Conservation (phyloP, 2,329 filamentous ascomycete genomes). For the Ophiosphaerella korrae region DNA sequence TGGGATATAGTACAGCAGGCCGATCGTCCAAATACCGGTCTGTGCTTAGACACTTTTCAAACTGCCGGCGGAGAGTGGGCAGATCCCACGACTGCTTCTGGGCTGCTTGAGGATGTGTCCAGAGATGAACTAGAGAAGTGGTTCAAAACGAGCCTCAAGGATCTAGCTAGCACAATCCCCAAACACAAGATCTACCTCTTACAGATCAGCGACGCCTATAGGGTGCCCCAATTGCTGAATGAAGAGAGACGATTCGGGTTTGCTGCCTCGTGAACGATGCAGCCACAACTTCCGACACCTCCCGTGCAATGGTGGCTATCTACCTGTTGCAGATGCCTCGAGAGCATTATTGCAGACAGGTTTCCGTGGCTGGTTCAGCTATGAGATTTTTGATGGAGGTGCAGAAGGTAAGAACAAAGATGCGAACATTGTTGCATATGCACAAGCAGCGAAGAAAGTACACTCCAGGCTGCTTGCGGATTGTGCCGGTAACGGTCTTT, state of each 20-base stretch:
- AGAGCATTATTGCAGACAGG: constrained; percentile 70
- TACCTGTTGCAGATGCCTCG: constrained; percentile 69
- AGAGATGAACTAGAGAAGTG: constrained; percentile 55
- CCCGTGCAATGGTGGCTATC: constrained; percentile 72
- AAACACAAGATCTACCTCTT: constrained; percentile 74
- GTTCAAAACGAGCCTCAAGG: constrained; percentile 61
- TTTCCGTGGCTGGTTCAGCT: constrained; percentile 68
- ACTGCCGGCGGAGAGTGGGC: constrained; percentile 74
- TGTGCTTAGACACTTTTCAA: constrained; percentile 82
- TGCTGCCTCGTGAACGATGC: constrained; percentile 69
- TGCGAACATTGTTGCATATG: constrained; percentile 57
- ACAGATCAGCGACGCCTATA: constrained; percentile 78
- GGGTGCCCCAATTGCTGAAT: constrained; percentile 61
- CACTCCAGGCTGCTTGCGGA: constrained; percentile 48
- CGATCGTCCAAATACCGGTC: constrained; percentile 68
- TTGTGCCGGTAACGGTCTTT: constrained; percentile 29
- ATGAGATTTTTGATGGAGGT: constrained; percentile 72
- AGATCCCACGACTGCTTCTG: constrained; percentile 69
- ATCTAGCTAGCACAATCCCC: constrained; percentile 63
- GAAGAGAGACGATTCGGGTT: constrained; percentile 57
- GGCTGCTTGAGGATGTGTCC: constrained; percentile 58
- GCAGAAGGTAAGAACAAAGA: constrained; percentile 59
- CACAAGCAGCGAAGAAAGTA: constrained; percentile 57
- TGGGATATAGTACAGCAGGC: constrained; percentile 71
- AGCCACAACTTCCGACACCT: constrained; percentile 73